phyloP scores from a whole-genome alignment of 345 rosid genomes.

The Brassica napus region DNA sequence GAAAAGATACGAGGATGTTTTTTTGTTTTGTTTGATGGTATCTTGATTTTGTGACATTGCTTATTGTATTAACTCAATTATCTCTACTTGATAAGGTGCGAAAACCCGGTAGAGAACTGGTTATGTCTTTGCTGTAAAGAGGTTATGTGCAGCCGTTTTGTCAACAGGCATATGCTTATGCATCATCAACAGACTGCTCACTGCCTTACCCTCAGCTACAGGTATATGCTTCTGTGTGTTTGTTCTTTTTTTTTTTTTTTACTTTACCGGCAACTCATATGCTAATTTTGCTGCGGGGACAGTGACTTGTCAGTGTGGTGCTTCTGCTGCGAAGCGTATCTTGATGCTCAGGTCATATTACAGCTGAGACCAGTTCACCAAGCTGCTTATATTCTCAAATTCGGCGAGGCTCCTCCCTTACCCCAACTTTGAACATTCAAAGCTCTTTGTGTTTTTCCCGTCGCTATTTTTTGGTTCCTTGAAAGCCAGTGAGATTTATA shows the following conservation, averaged over 20 bases:
- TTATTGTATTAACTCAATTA: neutral
- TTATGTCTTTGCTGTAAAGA: conserved; percentile 80
- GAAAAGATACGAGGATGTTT: neutral
- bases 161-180: conserved; percentile 84
- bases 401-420: conserved; percentile 74
- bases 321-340: conserved; percentile 75
- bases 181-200: conserved; percentile 67
- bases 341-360: conserved; percentile 64
- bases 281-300: conserved; percentile 15
- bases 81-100: conserved; percentile 53
- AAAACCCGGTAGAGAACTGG: conserved; percentile 85
- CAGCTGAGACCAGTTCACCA: conserved; percentile 67
- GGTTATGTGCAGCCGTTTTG: conserved; percentile 86
- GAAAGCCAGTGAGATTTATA: neutral
- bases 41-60: neutral
- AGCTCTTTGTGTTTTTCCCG: neutral
- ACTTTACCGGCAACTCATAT: neutral
- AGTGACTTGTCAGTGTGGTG: conserved; percentile 95
- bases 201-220: conserved; percentile 74
- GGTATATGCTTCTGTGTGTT: conserved; percentile 41
- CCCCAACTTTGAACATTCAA: conserved; percentile 35
- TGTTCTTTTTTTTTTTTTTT: neutral
- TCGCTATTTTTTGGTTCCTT: neutral
- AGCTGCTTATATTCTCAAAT: conserved; percentile 75
- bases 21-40: neutral